Conservation (phyloP, 805 yeast species). For the Candida quercuum region DNA sequence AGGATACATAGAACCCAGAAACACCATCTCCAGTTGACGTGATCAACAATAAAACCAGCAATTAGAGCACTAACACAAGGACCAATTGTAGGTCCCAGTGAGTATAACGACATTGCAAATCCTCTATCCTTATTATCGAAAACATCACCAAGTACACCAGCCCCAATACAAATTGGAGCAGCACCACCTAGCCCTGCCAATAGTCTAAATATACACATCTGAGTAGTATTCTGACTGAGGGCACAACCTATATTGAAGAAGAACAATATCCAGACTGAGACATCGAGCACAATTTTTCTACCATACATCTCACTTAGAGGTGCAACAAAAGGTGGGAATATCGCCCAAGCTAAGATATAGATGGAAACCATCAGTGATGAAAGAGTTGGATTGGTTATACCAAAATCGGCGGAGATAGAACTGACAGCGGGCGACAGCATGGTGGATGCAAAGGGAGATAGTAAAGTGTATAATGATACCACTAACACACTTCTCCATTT, state of each 20-base stretch:
- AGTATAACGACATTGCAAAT: constrained; percentile 49
- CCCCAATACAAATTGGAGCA: constrained; percentile 64
- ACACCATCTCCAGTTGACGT: constrained; percentile 57
- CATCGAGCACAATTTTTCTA: constrained; percentile 44
- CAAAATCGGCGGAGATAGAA: constrained; percentile 39
- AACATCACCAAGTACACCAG: constrained; percentile 62
- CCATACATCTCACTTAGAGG: constrained; percentile 61
- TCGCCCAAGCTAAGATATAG: constrained; percentile 59
- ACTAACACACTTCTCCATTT: constrained; percentile 41
- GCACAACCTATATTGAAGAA: constrained; percentile 56
- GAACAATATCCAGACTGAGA: constrained; percentile 43
- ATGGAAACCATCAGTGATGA: constrained; percentile 48
- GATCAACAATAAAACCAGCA: constrained; percentile 50
- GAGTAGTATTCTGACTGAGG: constrained; percentile 45
- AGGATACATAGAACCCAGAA: constrained; percentile 53
- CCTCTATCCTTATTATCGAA: constrained; percentile 47
- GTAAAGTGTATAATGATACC: constrained; percentile 49
- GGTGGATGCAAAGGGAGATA: constrained; percentile 60
- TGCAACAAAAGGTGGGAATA: constrained; percentile 56
- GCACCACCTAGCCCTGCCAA: constrained; percentile 65
- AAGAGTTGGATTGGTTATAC: constrained; percentile 34
- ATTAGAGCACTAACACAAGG: constrained; percentile 57
- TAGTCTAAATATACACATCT: constrained; percentile 53
- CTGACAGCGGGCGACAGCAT: constrained; percentile 56
- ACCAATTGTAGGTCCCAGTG: constrained; percentile 47